phyloP scores from a whole-genome alignment of 768 basidiomycete species.

The Dacryopinax primogenitus region DNA sequence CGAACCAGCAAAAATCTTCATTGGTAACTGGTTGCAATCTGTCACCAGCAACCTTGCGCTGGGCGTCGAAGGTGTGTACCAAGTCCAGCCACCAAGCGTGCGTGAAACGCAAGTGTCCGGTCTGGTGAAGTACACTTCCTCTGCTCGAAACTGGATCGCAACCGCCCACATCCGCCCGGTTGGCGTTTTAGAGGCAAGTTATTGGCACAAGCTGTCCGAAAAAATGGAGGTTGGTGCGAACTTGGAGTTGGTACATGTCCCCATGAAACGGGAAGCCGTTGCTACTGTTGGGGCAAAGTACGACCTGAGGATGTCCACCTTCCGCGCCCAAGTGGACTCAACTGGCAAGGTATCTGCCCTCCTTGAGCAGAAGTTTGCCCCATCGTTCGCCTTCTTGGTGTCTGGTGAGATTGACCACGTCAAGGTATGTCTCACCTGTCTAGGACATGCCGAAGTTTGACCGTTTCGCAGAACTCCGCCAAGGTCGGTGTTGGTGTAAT shows the following conservation, averaged over 20 bases:
- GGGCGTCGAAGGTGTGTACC: conserved; percentile 73
- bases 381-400: conserved; percentile 86
- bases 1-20: conserved; percentile 82
- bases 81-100: conserved; percentile 59
- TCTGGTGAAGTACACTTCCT: conserved; percentile 62
- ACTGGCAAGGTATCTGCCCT: conserved; percentile 90
- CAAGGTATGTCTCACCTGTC: conserved; percentile 45
- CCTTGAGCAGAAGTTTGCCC: conserved; percentile 91
- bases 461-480: conserved; percentile 57
- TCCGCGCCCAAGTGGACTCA: conserved; percentile 88
- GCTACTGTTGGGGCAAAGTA: conserved; percentile 94
- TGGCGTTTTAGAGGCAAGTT: conserved; percentile 78
- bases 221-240: conserved; percentile 98
- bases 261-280: conserved; percentile 73
- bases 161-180: conserved; percentile 75
- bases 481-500: conserved; percentile 96
- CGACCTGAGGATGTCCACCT: conserved; percentile 84
- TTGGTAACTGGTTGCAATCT: conserved; percentile 86
- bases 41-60: conserved; percentile 79
- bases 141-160: conserved; percentile 77
- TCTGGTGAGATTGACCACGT: conserved; percentile 98
- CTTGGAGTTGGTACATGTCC: conserved; percentile 65
- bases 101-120: conserved; percentile 63
- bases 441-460: not conserved
- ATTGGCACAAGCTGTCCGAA: conserved; percentile 91